A percentile compares a stretch with the other conserved stretches of the same genome.
phyloP scores from a whole-genome alignment of 345 rosid species.

The Linum trigynum region DNA sequence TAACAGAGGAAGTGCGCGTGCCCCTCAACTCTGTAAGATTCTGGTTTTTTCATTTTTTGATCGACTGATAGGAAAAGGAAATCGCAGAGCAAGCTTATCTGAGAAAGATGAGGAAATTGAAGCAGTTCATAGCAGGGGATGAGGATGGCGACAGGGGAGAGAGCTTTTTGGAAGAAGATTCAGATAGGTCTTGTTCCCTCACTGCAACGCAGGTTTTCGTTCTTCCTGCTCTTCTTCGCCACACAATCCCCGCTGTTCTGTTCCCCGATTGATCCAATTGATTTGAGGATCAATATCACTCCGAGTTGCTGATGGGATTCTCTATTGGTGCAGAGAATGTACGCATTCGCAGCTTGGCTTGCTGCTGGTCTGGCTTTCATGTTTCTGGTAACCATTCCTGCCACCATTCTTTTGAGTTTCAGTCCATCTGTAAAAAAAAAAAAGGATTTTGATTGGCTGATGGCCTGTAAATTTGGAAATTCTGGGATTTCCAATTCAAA shows the following conservation, averaged over 20 bases:
- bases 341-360: conserved; percentile 57
- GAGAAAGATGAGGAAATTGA: conserved; percentile 48
- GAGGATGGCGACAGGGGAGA: conserved; percentile 35
- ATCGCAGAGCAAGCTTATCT: neutral
- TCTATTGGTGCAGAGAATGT: conserved; percentile 48
- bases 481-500: no score
- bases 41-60: neutral
- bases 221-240: neutral
- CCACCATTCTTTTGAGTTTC: neutral
- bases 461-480: no score
- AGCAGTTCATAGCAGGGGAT: conserved; percentile 35
- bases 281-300: conserved; percentile 2
- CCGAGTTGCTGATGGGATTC: neutral
- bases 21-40: neutral
- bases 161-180: conserved; percentile 48
- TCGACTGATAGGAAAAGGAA: neutral
- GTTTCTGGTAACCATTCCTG: conserved; percentile 52
- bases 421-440: neutral
- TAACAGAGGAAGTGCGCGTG: neutral
- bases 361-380: conserved; percentile 55
- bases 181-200: conserved; percentile 63
- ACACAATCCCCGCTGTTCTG: neutral
- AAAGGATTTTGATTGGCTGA: no score
- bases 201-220: conserved; percentile 52
- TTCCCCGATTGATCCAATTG: neutral